A percentile compares a stretch with the other conserved stretches of the same genome.
These are phyloP conservation scores for Ostreobium quekettii DNA, from an alignment of 139 green algal genomes.

Conservation along the genomic window DNA sequence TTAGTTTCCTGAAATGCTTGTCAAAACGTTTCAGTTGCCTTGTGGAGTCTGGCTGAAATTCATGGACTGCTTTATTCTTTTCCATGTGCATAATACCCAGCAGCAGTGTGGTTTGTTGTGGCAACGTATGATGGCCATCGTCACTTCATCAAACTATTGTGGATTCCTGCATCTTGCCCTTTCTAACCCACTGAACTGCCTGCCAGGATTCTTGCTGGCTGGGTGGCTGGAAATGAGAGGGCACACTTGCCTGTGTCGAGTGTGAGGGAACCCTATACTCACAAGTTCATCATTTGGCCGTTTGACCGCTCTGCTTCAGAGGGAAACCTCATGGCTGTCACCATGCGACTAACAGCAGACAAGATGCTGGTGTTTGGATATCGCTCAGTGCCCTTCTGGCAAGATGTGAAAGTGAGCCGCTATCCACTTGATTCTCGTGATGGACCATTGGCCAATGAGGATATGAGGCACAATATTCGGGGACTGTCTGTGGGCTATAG, in stretches of 20 bases:
- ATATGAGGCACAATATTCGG: neutral
- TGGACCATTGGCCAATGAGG: neutral
- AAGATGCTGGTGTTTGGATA: conserved; percentile 35
- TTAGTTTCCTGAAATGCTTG: too few species aligned
- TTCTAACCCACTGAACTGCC: too few species aligned
- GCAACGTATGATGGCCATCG: too few species aligned
- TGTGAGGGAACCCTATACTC: neutral
- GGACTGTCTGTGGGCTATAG: conserved; percentile 3
- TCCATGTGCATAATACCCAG: neutral
- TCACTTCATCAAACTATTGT: too few species aligned
- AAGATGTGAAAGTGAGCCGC: conserved; percentile 2
- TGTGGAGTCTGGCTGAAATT: neutral
- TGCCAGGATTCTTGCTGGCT: conserved; percentile 26
- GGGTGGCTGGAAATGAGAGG: conserved; percentile 20
- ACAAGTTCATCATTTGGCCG: conserved; percentile 34
- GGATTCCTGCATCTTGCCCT: too few species aligned
- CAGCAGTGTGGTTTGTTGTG: conserved; percentile 1
- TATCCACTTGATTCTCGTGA: neutral
- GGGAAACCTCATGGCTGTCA: conserved; percentile 32
- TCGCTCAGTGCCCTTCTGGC: conserved; percentile 23
- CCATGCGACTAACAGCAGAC: conserved; percentile 22
- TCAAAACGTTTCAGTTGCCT: too few species aligned
- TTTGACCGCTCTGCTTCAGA: conserved; percentile 32
- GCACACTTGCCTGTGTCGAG: neutral
- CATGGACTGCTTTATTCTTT: neutral